Percentiles rank a stretch among this genome's conserved stretches.
Conservation (phyloP, 1,284 basidiomycete genomes). For the Puccinia novopanici region DNA sequence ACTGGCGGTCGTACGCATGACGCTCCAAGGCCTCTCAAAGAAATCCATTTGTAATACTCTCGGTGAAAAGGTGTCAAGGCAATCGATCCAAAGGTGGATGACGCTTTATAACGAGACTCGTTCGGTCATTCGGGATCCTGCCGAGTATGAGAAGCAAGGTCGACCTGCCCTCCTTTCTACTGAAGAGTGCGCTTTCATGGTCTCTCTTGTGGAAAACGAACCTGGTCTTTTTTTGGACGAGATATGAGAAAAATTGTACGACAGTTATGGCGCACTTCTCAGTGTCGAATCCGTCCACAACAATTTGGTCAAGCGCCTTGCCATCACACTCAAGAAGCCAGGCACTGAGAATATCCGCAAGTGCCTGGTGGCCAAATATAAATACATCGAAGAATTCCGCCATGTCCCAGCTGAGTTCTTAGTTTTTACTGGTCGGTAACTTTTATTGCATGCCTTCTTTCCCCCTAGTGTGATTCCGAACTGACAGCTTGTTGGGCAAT, state of each 20-base stretch:
- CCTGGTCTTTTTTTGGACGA: conserved; percentile 24
- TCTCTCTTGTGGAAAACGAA: neutral
- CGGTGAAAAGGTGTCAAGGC: neutral
- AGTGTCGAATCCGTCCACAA: neutral
- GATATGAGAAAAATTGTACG: neutral
- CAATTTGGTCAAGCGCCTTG: neutral
- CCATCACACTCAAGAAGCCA: conserved; percentile 26
- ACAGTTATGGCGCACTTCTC: neutral
- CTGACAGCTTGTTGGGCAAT: no score
- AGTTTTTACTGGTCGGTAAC: conserved; percentile 22
- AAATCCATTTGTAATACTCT: neutral
- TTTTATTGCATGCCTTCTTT: neutral
- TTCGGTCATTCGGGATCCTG: neutral
- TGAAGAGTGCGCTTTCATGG: conserved; percentile 2
- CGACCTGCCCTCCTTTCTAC: neutral
- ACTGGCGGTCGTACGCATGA: neutral
- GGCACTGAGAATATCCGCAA: conserved; percentile 11
- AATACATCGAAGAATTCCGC: neutral
- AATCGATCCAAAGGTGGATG: neutral
- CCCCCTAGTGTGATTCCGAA: no score
- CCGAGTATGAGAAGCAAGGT: neutral
- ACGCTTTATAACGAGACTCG: neutral
- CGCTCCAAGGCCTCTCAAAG: neutral
- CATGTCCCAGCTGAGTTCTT: conserved; percentile 8
- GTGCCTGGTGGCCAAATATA: neutral